Evolutionary conservation across 2,329 filamentous ascomycete genomes (phyloP).

Genomic region (Geosmithia morbida): DNA sequence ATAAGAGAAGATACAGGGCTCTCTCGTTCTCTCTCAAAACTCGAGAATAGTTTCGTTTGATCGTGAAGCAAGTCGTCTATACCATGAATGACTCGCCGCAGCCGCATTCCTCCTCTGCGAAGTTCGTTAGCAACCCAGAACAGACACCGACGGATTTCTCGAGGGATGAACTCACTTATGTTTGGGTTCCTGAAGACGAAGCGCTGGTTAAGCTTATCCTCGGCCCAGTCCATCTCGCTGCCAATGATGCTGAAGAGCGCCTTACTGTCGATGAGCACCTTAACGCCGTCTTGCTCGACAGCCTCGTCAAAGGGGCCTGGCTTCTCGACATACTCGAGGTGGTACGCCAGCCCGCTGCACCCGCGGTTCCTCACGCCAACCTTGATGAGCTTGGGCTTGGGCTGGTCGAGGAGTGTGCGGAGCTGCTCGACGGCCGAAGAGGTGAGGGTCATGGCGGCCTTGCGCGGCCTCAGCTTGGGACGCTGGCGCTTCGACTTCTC

Average conservation of each 20-base stretch:
- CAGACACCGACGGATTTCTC: too few relatives aligned
- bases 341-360: slow-evolving; percentile 85
- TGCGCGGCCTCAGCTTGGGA: slow-evolving; percentile 45
- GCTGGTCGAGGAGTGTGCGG: slow-evolving; percentile 61
- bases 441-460: slow-evolving; percentile 83
- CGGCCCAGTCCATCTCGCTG: slow-evolving; percentile 97
- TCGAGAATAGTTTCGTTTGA: not conserved
- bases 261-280: slow-evolving; percentile 92
- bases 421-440: slow-evolving; percentile 69
- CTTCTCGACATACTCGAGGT: slow-evolving; percentile 91
- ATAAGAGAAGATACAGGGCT: not conserved
- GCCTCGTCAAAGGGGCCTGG: slow-evolving; percentile 77
- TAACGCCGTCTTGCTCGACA: slow-evolving; percentile 91
- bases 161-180: slow-evolving; percentile 59
- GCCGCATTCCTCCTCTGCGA: slow-evolving; percentile 79
- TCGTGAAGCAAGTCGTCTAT: slow-evolving; percentile 13
- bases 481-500: slow-evolving; percentile 34
- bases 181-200: slow-evolving; percentile 97
- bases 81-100: slow-evolving; percentile 97
- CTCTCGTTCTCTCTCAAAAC: not conserved
- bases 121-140: not conserved
- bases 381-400: slow-evolving; percentile 83
- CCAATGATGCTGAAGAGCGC: slow-evolving; percentile 96
- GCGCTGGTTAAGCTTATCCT: slow-evolving; percentile 82
- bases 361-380: slow-evolving; percentile 90